These are phyloP conservation scores for Spinacia oleracea DNA, from an alignment of 179 eudicot species.

Conservation along the genomic window DNA sequence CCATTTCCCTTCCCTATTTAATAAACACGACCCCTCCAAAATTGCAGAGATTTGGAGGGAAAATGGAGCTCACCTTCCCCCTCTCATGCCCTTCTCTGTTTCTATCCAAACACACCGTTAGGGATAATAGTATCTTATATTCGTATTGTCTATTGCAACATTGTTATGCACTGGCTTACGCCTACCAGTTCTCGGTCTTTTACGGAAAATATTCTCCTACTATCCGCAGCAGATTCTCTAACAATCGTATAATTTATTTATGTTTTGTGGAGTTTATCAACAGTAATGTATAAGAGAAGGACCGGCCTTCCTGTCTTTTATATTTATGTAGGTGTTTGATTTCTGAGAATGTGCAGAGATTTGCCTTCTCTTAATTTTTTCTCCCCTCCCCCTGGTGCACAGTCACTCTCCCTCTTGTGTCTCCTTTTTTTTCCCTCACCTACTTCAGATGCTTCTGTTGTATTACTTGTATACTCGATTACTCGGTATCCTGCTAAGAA, in stretches of 20 bases:
- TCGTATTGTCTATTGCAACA: background rate
- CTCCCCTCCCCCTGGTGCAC: background rate
- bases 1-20: no score
- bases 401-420: background rate
- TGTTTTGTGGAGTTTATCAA: background rate
- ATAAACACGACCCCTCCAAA: no score
- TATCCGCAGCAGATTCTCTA: background rate
- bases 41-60: no score
- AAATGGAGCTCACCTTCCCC: no score
- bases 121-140: no score
- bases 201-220: background rate
- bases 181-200: background rate
- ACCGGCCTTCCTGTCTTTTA: background rate
- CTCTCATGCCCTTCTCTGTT: no score
- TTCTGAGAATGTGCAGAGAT: background rate
- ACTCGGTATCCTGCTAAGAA: background rate
- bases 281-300: background rate
- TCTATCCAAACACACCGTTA: no score
- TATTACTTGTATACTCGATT: no score
- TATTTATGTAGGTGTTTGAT: background rate
- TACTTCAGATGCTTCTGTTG: background rate
- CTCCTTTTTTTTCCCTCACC: background rate
- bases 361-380: background rate
- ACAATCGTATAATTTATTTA: background rate
- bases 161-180: background rate